Evolutionary conservation across 108 stramenopile species (phyloP), one percentile per base, ranked within the genome.

Genomic region (Bacterosira constricta): DNA sequence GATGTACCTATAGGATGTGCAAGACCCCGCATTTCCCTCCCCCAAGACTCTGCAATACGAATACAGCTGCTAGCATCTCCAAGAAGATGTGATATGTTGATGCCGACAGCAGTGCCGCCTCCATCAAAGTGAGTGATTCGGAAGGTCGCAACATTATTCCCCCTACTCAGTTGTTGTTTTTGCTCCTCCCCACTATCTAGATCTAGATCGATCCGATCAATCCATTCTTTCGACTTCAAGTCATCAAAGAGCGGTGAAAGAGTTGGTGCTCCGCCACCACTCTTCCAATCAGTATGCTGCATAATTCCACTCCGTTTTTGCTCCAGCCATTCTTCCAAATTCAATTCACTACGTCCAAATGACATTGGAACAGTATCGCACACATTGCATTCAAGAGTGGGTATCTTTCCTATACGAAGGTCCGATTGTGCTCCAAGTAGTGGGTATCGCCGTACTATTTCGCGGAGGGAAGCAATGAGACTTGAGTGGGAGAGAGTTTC

Each of bases 231-330:
- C 5, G 68, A 45, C 12, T 18, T 20, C 29, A 72, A 52, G 31
- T 62, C 62, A 37, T 63, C 71, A 52, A 72, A 72, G n/a, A 72
- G 71, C 15, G 71, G 36, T 20, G 63, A 63, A 18, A 72, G 46
- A 6, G 31, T 52, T 15, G 71, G 71, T 30, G 50, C 35, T 18
- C 71, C 71, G 3, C 71, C 71, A 11, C 71, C 71, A 3, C 51
- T 45, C 0, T n/a, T 30, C 60, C 71, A 72, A 21, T 36, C 51
- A 29, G 2, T 61, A 52, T 72, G 71, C 37, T 63, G 71, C 41
- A 72, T 53, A 37, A 10, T 12, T 30, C 69, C 69, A 31, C 59
- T 35, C 31, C 26, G 38, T 30, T 56, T 25, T 8, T 34, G 17
- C 1, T 18, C 15, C 1, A 80, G 39, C 69, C 63, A 44, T 34